A percentile compares a stretch with the other conserved stretches of the same genome.
Conservation (phyloP, 768 basidiomycete genomes). For the Tulasnella sp. region DNA sequence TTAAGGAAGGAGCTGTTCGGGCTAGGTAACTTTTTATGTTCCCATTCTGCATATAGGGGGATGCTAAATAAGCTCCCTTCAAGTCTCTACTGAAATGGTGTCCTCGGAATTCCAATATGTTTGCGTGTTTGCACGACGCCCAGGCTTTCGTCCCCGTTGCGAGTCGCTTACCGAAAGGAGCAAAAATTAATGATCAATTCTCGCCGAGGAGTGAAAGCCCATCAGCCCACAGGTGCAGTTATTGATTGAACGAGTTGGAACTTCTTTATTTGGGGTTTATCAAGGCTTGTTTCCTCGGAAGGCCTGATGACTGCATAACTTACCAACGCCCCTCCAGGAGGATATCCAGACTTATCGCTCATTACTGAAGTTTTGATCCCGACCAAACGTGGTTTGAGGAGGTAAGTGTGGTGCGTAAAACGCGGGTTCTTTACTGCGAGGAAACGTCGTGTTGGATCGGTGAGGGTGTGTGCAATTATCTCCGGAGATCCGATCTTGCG, state of each 20-base stretch:
- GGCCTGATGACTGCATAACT: no score
- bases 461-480: no score
- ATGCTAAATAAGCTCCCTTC: neutral
- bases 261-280: neutral
- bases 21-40: neutral
- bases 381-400: no score
- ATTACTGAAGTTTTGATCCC: no score
- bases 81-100: neutral
- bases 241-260: neutral
- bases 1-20: neutral
- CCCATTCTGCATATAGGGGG: neutral
- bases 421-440: no score
- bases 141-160: neutral
- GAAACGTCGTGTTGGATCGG: no score
- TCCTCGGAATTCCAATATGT: neutral
- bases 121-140: neutral
- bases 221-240: neutral
- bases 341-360: no score
- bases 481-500: no score
- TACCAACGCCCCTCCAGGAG: no score
- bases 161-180: neutral
- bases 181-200: neutral
- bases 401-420: no score
- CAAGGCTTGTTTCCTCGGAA: no score
- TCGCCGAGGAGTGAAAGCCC: neutral